Evolutionary conservation across 2,329 filamentous ascomycete genomes (phyloP).

Genomic region (Phaeomoniella chlamydospora): DNA sequence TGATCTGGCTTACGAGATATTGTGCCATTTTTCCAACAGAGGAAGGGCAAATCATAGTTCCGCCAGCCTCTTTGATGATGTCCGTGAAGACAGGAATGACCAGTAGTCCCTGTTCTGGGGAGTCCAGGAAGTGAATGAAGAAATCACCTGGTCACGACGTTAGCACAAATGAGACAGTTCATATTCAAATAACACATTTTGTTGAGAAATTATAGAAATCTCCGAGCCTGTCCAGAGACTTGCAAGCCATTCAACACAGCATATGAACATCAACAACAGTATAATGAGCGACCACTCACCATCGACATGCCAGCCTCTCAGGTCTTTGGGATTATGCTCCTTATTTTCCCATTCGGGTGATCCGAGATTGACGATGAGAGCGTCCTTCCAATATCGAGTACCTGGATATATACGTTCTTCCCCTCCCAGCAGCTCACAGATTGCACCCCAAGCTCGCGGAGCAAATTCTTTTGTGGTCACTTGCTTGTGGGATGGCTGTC

Average conservation of each 20-base stretch:
- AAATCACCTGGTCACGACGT: too few species aligned
- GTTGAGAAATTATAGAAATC: too few species aligned
- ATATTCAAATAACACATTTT: too few species aligned
- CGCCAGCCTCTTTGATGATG: slow-evolving; percentile 45
- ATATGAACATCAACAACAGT: too few species aligned
- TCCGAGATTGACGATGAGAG: slow-evolving; percentile 57
- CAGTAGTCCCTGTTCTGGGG: slow-evolving; percentile 52
- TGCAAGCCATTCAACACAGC: too few species aligned
- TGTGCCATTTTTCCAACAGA: slow-evolving; percentile 43
- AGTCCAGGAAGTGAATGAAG: slow-evolving; percentile 59
- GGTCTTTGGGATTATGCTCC: slow-evolving; percentile 35
- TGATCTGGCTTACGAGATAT: too few species aligned
- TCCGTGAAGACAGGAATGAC: slow-evolving; percentile 56
- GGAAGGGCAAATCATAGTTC: slow-evolving; percentile 48
- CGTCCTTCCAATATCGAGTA: slow-evolving; percentile 43
- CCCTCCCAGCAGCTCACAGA: slow-evolving; percentile 52
- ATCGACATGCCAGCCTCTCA: slow-evolving; percentile 53
- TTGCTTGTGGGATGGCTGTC: slow-evolving; percentile 48
- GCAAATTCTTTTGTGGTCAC: slow-evolving; percentile 43
- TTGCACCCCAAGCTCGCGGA: slow-evolving; percentile 51
- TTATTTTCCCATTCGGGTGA: too few species aligned
- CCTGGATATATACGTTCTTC: slow-evolving; percentile 35
- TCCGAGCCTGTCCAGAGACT: too few species aligned
- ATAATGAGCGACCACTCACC: too few species aligned
- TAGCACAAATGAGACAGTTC: too few species aligned